phyloP scores from a whole-genome alignment of 2,329 filamentous ascomycete species.

The Gaeumannomyces sp. region DNA sequence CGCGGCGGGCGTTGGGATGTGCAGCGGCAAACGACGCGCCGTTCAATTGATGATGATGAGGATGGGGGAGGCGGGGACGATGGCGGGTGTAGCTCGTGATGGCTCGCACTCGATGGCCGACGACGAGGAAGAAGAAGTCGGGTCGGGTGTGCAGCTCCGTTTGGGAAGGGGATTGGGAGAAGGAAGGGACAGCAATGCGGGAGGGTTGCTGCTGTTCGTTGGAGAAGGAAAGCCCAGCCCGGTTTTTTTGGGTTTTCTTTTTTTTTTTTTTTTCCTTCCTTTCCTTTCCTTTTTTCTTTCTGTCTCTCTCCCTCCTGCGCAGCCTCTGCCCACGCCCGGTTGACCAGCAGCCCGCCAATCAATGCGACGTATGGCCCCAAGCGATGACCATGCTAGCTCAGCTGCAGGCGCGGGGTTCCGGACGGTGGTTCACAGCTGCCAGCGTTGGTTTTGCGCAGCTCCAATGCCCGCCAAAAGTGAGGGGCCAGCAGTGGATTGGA shows the following conservation, averaged over 20 bases:
- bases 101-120: not conserved
- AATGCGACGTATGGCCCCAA: not conserved
- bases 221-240: not conserved
- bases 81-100: not conserved
- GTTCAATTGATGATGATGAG: not conserved
- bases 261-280: not conserved
- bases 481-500: not conserved
- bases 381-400: not conserved
- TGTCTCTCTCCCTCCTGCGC: not conserved
- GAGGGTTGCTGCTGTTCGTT: not conserved
- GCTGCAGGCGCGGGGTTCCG: slow-evolving; percentile 1
- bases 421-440: not conserved
- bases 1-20: not conserved
- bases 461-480: not conserved
- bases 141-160: not conserved
- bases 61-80: too few relatives aligned
- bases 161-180: not conserved
- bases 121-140: not conserved
- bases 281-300: too few relatives aligned
- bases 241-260: not conserved
- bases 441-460: not conserved
- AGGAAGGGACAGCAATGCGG: not conserved
- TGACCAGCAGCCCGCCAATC: not conserved
- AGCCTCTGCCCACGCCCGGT: not conserved
- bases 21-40: not conserved